Base-by-base conservation (phyloP, 805 yeast species). In the Cyberlindnera subsufficiens region DNA sequence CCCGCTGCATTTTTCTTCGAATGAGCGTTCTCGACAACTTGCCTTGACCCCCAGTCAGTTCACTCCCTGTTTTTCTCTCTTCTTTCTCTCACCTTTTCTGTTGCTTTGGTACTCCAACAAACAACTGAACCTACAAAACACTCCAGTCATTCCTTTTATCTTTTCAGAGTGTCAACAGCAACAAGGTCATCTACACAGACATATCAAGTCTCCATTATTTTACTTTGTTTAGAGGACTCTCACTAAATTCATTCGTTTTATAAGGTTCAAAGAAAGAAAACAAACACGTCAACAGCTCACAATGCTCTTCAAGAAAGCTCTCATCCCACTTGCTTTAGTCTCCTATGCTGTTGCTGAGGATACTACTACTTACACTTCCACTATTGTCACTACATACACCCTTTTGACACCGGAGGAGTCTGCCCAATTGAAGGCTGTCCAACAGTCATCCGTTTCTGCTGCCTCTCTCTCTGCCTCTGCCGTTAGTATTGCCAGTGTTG, bases 331-430 rank as follows among this genome's bases (percentile, higher is more conserved):
- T 14, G 54, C 58, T 34, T 48, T 55, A 37, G 52, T 67, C 29
- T 53, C 67, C 6, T 42, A 54, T 35, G 54, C 68, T 35, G 59
- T 61, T 30, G 64, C 67, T 36, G 58, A 63, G 14, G 64, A 66
- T 18, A 58, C 67, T 5, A 59, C 63, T 10, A 56, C 64, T 35
- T 63, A 61, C 30, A 68, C 67, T 43, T 71, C 74, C 32, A 62
- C 70, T 37, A 62, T 65, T 38, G 59, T 67, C 43, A 46, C 58
- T 32, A 58, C 67, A 16, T 45, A 51, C 41, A 64, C 68, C 38
- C 39, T 55, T 33, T 46, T 55, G 39, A 53, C 50, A 16, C 57
- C 61, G 32, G 56, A 58, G 25, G 63, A 54, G 38, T 56, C 60
- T 30, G 35, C 50, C 17, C 36, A 41, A 14, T 18, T 40, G 20